A percentile compares a stretch with the other conserved stretches of the same genome.
Evolutionary conservation across 2,329 filamentous ascomycete species (phyloP).

Genomic region (Conoideocrella luteorostrata): DNA sequence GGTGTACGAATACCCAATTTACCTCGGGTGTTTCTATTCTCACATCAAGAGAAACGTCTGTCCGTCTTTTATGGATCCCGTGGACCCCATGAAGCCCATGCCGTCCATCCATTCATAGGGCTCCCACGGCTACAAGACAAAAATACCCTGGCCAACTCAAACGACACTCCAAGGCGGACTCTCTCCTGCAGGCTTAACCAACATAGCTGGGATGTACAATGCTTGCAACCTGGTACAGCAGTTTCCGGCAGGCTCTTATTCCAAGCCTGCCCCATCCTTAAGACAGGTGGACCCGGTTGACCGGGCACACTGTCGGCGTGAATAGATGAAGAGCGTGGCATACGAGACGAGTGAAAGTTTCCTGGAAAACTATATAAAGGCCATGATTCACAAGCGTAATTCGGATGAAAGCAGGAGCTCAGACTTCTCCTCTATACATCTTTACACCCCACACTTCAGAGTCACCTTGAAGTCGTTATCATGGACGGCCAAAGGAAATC

Average conservation of each 20-base stretch:
- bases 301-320: constrained; percentile 6
- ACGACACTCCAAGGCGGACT: background rate
- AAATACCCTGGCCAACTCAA: constrained; percentile 8
- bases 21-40: constrained; percentile 5
- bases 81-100: constrained; percentile 8
- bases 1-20: background rate
- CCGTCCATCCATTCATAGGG: constrained; percentile 6
- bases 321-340: background rate
- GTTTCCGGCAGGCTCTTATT: constrained; percentile 7
- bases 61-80: background rate
- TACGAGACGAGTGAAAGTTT: constrained; percentile 7
- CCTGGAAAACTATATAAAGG: constrained; percentile 13
- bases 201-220: constrained; percentile 6
- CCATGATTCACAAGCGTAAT: constrained; percentile 4
- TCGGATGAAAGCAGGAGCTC: constrained; percentile 2
- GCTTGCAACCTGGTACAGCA: constrained; percentile 10
- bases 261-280: constrained; percentile 1
- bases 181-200: constrained; percentile 2
- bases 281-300: constrained; percentile 8
- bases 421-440: constrained; percentile 5
- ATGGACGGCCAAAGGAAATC: constrained; percentile 11
- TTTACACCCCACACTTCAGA: constrained; percentile 3
- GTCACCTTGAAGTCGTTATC: constrained; percentile 6
- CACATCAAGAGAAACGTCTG: constrained; percentile 7
- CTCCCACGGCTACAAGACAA: background rate